Evolutionary conservation across 108 stramenopile species (phyloP), one percentile per base, ranked within the genome.

Genomic region (Cylindrotheca fusiformis): DNA sequence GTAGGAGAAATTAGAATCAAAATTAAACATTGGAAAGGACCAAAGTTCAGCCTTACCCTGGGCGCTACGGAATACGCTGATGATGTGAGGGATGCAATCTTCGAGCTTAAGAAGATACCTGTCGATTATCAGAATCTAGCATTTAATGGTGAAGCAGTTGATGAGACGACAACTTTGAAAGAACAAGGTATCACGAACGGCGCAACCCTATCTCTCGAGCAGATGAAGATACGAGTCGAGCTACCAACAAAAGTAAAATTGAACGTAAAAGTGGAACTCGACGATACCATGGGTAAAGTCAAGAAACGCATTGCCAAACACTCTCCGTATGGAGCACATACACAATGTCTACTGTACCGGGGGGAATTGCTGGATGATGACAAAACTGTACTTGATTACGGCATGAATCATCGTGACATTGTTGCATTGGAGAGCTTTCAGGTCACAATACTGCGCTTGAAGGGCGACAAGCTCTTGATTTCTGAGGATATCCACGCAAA

Each of bases 11-110:
- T 52, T 8, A 18, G 10, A 14, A 22, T 63, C 0, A 33, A 5
- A 5, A 53, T 63, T 33, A 21, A 63, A 32, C 63, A 52, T 22
- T 63, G 63, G 63, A 63, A 63, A n/a, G 63, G 63, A 19, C 52
- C 52, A 1, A 17, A 5, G 3, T 52, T 63, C 18, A 20, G 17
- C 21, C 24, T 63, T 21, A 22, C 2, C 4, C 41, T n/a, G 12
- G 63, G 49, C 20, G 30, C 63, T 12, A 32, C 4, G 6, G 63
- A 63, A 21, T 63, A 63, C 32, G 32, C 23, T 2, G 48, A 58
- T 52, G 71, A 72, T 41, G 19, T 72, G 25, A 49, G 48, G 23
- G 58, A 64, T 18, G 26, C 10, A 32, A 52, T 72, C 28, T 14
- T 21, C 18, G 20, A 59, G 18, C 22, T 48, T 0, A 28, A 23